Percentiles rank a stretch among this genome's conserved stretches.
These are phyloP conservation scores for Rhizopogon vinicolor DNA, from an alignment of 768 basidiomycete genomes.

Conservation along the genomic window DNA sequence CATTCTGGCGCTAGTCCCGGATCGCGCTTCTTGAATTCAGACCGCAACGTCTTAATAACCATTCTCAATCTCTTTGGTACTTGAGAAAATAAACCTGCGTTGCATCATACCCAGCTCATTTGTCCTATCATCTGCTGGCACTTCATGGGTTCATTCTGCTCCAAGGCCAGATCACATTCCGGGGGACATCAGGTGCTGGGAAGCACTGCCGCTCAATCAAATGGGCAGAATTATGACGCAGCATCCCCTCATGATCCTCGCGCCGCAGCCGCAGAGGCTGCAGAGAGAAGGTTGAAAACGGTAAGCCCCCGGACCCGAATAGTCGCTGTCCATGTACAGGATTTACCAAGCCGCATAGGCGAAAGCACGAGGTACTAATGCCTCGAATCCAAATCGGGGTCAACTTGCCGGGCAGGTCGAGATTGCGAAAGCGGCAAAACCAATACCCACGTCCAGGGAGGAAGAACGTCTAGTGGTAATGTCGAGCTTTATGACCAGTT, in stretches of 20 bases:
- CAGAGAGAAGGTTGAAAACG: constrained; percentile 53
- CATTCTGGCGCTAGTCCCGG: neutral
- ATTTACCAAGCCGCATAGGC: constrained; percentile 28
- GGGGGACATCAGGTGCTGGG: constrained; percentile 47
- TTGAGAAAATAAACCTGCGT: neutral
- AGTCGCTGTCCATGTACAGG: constrained; percentile 9
- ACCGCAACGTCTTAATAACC: constrained; percentile 2
- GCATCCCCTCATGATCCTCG: constrained; percentile 35
- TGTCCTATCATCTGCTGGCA: neutral
- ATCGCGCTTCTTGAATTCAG: neutral
- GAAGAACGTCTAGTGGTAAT: constrained; percentile 43
- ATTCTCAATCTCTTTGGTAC: neutral
- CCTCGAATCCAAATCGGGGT: constrained; percentile 42
- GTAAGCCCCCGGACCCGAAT: constrained; percentile 32
- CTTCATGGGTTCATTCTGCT: constrained; percentile 56
- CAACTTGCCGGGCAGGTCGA: constrained; percentile 39
- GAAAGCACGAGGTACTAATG: constrained; percentile 37
- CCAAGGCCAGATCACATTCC: constrained; percentile 40
- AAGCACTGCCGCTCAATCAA: constrained; percentile 25
- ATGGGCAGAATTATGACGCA: constrained; percentile 18
- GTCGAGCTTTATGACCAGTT: constrained; percentile 15
- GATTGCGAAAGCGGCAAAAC: constrained; percentile 31
- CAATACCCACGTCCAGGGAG: constrained; percentile 33
- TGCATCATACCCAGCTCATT: neutral
- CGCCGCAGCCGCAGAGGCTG: constrained; percentile 57